A percentile compares a stretch with the other conserved stretches of the same genome.
Evolutionary conservation across 768 basidiomycete genomes (phyloP).

Genomic region (Cyathus striatus): DNA sequence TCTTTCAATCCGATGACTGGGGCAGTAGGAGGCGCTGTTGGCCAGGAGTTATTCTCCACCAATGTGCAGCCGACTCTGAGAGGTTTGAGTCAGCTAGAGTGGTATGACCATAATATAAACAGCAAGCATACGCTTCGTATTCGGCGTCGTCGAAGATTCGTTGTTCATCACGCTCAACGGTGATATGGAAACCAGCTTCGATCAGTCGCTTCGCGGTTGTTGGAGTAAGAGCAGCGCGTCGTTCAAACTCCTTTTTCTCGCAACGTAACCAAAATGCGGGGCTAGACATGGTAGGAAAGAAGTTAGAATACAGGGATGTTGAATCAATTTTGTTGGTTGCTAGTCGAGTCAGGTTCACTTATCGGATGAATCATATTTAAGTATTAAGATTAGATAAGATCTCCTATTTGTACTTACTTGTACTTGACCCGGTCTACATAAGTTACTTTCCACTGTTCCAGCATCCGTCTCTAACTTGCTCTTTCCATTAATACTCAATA

Average conservation of each 20-base stretch:
- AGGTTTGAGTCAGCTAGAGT: conserved; percentile 5
- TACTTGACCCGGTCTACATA: no score
- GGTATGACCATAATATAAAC: conserved; percentile 9
- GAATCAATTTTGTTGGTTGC: no score
- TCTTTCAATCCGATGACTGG: conserved; percentile 97
- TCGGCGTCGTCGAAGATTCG: conserved; percentile 92
- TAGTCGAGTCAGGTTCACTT: no score
- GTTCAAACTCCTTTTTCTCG: conserved; percentile 95
- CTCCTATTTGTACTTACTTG: no score
- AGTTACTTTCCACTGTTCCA: no score
- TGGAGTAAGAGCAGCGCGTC: conserved; percentile 89
- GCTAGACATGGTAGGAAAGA: conserved; percentile 7
- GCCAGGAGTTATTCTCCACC: conserved; percentile 87
- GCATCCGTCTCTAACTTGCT: no score
- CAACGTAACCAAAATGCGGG: conserved; percentile 86
- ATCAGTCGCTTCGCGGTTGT: conserved; percentile 85
- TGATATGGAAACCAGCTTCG: conserved; percentile 85
- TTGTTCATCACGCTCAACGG: conserved; percentile 89
- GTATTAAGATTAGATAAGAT: no score
- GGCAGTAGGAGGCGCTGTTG: conserved; percentile 62
- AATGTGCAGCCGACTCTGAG: conserved; percentile 85
- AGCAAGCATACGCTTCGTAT: conserved; percentile 73
- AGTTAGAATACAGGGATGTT: no score
- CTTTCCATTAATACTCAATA: no score
- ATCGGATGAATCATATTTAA: no score